These are phyloP conservation scores for Aquilaria agallochum DNA, from an alignment of 441 rosid species.

Conservation along the genomic window DNA sequence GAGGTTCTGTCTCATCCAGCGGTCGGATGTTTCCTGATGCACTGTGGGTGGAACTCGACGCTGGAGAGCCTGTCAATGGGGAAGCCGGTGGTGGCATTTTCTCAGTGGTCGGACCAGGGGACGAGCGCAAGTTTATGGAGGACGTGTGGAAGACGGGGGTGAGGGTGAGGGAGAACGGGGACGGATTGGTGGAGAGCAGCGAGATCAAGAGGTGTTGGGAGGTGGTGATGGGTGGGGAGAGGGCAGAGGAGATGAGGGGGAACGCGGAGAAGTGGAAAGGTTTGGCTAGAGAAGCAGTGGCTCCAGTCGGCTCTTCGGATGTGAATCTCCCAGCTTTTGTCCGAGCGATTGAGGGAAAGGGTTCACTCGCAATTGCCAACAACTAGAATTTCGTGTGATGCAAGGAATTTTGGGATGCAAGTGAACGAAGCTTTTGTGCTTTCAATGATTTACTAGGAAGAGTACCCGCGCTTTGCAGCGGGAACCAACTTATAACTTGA, in stretches of 20 bases:
- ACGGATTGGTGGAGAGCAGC: slow-evolving; percentile 10
- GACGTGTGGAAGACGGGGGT: slow-evolving; percentile 19
- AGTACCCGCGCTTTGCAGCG: too few relatives aligned
- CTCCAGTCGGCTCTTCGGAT: slow-evolving; percentile 16
- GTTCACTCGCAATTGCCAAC: neutral
- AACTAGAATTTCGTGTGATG: too few relatives aligned
- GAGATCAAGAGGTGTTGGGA: slow-evolving; percentile 14
- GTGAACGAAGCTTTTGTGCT: too few relatives aligned
- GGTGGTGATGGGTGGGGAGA: slow-evolving; percentile 14
- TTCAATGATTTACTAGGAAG: too few relatives aligned
- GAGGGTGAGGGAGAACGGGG: slow-evolving; percentile 13
- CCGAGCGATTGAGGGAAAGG: neutral
- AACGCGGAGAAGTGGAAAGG: slow-evolving; percentile 14
- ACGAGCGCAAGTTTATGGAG: slow-evolving; percentile 16
- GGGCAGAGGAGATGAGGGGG: neutral
- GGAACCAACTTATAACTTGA: too few relatives aligned
- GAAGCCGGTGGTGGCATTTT: slow-evolving; percentile 22
- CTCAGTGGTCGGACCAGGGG: slow-evolving; percentile 16
- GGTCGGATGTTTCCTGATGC: slow-evolving; percentile 18
- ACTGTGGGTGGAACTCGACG: slow-evolving; percentile 26
- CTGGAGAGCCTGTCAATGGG: slow-evolving; percentile 16
- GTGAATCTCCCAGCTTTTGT: slow-evolving; percentile 11
- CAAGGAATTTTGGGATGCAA: too few relatives aligned
- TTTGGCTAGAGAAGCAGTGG: slow-evolving; percentile 11
- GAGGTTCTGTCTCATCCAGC: slow-evolving; percentile 17